phyloP scores from a whole-genome alignment of 371 early-diverging fungal genomes.

The Mucor piriformis region DNA sequence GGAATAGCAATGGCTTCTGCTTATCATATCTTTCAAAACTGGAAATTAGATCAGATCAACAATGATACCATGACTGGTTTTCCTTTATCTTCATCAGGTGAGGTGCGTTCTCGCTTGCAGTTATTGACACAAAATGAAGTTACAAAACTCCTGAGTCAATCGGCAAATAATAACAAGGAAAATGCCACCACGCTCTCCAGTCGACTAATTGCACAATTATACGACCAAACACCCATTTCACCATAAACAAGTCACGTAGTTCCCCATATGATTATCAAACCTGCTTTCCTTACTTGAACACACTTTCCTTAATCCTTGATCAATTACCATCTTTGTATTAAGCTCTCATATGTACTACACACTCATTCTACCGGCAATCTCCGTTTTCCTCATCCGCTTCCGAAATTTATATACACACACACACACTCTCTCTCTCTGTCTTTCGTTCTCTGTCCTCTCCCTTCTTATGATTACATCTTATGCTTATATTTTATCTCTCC shows the following conservation, averaged over 20 bases:
- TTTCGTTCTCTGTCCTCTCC: neutral
- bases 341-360: constrained; percentile 18
- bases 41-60: constrained; percentile 38
- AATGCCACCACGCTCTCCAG: constrained; percentile 33
- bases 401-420: constrained; percentile 4
- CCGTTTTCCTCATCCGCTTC: constrained; percentile 12
- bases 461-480: neutral
- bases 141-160: constrained; percentile 19
- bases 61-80: constrained; percentile 20
- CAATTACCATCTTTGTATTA: constrained; percentile 10
- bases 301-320: constrained; percentile 20
- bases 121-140: constrained; percentile 27
- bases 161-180: constrained; percentile 39
- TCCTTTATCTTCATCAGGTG: constrained; percentile 12
- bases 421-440: constrained; percentile 3
- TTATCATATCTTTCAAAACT: constrained; percentile 48
- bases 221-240: constrained; percentile 43
- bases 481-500: neutral
- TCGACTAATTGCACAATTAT: constrained; percentile 39
- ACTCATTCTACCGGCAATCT: constrained; percentile 22
- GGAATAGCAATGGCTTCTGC: constrained; percentile 55
- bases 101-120: constrained; percentile 24
- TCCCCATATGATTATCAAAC: constrained; percentile 1
- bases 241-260: constrained; percentile 23
- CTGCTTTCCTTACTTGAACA: constrained; percentile 2